Evolutionary conservation across 805 yeast species (phyloP).

Genomic region (Candida cerambycidarum): DNA sequence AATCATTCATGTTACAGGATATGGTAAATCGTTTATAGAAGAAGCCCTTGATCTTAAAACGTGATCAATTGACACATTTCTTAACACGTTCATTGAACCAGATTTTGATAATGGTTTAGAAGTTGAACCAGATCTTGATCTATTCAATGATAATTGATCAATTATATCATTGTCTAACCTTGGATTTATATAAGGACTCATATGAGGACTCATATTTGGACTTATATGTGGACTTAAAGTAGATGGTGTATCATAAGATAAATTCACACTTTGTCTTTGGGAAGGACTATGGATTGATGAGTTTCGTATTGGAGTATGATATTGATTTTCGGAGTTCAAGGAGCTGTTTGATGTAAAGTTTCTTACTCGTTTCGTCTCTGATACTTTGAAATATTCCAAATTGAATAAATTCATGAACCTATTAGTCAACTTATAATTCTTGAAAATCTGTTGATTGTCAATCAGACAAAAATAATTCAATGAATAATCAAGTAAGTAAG

Average conservation of each 20-base stretch:
- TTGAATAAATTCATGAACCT: constrained; percentile 8
- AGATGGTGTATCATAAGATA: background rate
- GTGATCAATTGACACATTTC: constrained; percentile 12
- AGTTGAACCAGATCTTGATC: constrained; percentile 14
- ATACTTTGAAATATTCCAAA: constrained; percentile 4
- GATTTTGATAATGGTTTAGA: constrained; percentile 6
- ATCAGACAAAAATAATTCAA: constrained; percentile 20
- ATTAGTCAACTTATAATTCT: constrained; percentile 13
- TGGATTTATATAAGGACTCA: constrained; percentile 10
- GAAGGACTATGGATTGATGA: background rate
- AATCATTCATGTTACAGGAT: constrained; percentile 11
- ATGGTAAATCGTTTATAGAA: constrained; percentile 11
- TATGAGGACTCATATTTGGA: background rate
- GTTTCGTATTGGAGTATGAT: background rate
- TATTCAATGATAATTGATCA: constrained; percentile 1
- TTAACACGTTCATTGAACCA: constrained; percentile 8
- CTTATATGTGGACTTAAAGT: background rate
- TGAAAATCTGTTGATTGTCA: constrained; percentile 16
- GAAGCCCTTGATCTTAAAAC: constrained; percentile 10
- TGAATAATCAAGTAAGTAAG: constrained; percentile 17
- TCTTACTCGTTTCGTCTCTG: background rate
- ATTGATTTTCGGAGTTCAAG: background rate
- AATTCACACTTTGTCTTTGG: background rate
- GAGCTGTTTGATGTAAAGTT: background rate
- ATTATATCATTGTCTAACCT: constrained; percentile 2